Conservation (phyloP, 2,329 filamentous ascomycete genomes). For the Fusarium armeniacum region DNA sequence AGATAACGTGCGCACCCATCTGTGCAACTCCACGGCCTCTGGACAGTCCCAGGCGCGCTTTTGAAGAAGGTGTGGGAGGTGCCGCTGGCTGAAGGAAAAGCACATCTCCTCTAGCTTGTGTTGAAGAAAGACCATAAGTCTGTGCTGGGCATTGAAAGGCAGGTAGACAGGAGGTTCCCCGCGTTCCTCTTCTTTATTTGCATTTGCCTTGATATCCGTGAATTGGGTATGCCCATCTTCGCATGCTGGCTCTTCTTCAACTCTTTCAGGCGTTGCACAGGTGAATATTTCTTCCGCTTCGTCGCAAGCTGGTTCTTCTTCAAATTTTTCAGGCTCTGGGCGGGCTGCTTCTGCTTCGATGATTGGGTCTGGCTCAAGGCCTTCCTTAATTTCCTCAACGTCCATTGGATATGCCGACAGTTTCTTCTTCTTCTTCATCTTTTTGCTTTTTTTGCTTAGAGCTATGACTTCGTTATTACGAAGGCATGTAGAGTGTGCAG, state of each 20-base stretch:
- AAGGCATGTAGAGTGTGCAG: too few relatives aligned
- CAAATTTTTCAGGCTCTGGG: too few relatives aligned
- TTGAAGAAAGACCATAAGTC: constrained; percentile 4
- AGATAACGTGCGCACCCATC: background rate
- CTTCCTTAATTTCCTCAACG: too few relatives aligned
- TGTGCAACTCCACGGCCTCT: background rate
- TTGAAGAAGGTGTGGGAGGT: background rate
- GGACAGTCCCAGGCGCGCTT: constrained; percentile 1
- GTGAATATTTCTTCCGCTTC: too few relatives aligned
- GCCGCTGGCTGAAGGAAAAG: background rate
- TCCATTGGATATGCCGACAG: too few relatives aligned
- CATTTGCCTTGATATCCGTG: background rate
- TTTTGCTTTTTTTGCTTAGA: background rate
- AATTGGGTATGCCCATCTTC: background rate
- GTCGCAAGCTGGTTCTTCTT: too few relatives aligned
- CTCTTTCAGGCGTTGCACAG: background rate
- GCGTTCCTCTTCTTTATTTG: fast-evolving
- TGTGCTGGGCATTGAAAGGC: constrained; percentile 3
- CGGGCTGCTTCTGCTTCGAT: too few relatives aligned
- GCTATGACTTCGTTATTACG: too few relatives aligned
- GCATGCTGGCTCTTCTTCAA: background rate
- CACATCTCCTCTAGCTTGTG: constrained; percentile 4
- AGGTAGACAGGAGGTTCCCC: background rate
- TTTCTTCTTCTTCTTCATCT: background rate
- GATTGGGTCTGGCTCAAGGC: too few relatives aligned